A percentile compares a stretch with the other conserved stretches of the same genome.
Conservation (phyloP, 805 yeast species). For the Metschnikowia reukaufii region DNA sequence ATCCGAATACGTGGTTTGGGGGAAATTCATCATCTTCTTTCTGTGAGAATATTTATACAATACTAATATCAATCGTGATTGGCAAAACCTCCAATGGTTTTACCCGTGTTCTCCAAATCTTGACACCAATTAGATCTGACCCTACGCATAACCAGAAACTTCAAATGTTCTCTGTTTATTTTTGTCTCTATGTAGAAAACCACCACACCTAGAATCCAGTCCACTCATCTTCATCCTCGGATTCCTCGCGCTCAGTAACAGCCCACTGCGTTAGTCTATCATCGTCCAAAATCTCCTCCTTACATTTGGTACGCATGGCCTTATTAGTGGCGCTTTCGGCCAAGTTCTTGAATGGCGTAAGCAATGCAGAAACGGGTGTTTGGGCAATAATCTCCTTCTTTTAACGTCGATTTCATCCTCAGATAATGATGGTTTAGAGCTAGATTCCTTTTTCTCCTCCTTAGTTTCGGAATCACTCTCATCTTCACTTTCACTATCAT, state of each 20-base stretch:
- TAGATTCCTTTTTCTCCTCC: constrained; percentile 26
- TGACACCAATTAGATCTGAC: no score
- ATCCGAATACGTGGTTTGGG: no score
- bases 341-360: constrained; percentile 62
- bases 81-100: no score
- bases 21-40: no score
- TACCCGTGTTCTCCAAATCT: no score
- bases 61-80: no score
- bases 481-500: constrained; percentile 6
- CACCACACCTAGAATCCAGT: constrained; percentile 22
- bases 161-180: no score
- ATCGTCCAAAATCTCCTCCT: constrained; percentile 67
- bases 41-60: no score
- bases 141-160: no score
- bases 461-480: not conserved
- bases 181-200: no score
- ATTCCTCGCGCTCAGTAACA: constrained; percentile 33
- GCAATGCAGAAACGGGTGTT: constrained; percentile 54
- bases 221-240: constrained; percentile 27
- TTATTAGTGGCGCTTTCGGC: constrained; percentile 52
- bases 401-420: constrained; percentile 21
- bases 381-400: constrained; percentile 35
- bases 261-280: constrained; percentile 67
- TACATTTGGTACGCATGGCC: constrained; percentile 62
- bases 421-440: constrained; percentile 23